phyloP scores from a whole-genome alignment of 1,284 basidiomycete genomes.

The Puccinia hordei region DNA sequence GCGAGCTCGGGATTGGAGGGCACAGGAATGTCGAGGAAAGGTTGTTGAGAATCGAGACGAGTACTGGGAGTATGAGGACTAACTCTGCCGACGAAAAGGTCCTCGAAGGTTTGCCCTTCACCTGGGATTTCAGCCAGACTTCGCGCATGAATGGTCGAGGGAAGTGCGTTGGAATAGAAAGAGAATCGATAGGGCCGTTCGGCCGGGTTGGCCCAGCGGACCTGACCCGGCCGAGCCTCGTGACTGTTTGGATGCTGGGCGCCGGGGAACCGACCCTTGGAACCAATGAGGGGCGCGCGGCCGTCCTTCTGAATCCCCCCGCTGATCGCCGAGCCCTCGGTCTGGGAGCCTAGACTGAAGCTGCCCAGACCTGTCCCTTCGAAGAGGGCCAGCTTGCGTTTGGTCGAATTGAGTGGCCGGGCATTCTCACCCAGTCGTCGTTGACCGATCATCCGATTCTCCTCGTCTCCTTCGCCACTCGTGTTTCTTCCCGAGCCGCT shows the following conservation, averaged over 20 bases:
- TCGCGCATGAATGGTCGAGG: conserved; percentile 90
- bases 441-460: background rate
- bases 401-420: background rate
- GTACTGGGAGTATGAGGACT: background rate
- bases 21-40: background rate
- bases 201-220: conserved; percentile 50
- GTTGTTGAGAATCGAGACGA: conserved; percentile 47
- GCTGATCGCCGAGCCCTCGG: conserved; percentile 16
- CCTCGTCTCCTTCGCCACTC: background rate
- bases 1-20: background rate
- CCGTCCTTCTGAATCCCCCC: conserved; percentile 49
- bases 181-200: conserved; percentile 95
- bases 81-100: conserved; percentile 73
- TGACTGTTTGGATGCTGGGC: background rate
- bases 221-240: conserved; percentile 68
- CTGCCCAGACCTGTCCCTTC: conserved; percentile 22
- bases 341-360: background rate
- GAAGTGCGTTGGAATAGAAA: conserved; percentile 92
- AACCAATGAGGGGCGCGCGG: conserved; percentile 21
- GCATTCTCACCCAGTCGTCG: conserved; percentile 9
- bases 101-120: conserved; percentile 88
- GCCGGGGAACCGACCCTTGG: conserved; percentile 29
- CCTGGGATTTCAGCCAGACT: conserved; percentile 90
- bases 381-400: conserved; percentile 29
- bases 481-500: background rate